Percentiles rank a stretch among this genome's conserved stretches.
These are phyloP conservation scores for Syzygium syzygioides DNA, from an alignment of 441 rosid genomes.

Conservation along the genomic window DNA sequence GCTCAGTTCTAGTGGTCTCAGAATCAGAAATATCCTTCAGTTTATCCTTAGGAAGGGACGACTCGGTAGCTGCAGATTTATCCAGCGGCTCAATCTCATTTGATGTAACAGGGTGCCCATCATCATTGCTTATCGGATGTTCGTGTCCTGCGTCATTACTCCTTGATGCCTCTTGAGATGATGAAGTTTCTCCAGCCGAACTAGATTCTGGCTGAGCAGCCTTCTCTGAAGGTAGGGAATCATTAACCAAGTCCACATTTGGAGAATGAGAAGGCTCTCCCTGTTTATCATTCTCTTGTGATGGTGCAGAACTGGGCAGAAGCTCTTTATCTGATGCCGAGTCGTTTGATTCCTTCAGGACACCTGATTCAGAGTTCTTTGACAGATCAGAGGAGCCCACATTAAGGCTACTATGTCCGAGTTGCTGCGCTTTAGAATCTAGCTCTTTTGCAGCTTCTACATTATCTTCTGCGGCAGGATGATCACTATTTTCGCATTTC, in stretches of 20 bases:
- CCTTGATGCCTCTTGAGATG: conserved; percentile 23
- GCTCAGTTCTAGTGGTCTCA: neutral
- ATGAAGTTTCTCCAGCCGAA: conserved; percentile 23
- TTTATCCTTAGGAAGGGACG: neutral
- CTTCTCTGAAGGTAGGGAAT: conserved; percentile 19
- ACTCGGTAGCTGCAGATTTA: neutral
- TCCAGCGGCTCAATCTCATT: neutral
- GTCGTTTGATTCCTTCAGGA: conserved; percentile 20
- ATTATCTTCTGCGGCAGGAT: conserved; percentile 37
- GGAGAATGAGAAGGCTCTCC: neutral
- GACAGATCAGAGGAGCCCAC: conserved; percentile 22
- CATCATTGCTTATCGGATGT: neutral
- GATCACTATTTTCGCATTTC: conserved; percentile 25
- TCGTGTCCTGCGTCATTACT: conserved; percentile 27
- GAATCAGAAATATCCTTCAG: neutral
- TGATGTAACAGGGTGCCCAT: conserved; percentile 4
- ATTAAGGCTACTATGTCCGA: conserved; percentile 27
- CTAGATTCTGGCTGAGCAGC: conserved; percentile 20
- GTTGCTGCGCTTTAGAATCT: neutral
- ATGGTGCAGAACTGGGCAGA: neutral
- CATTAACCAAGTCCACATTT: neutral
- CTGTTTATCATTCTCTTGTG: neutral
- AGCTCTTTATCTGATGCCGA: conserved; percentile 14
- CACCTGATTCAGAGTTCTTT: conserved; percentile 24
- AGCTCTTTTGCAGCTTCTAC: conserved; percentile 22